Evolutionary conservation across 345 rosid species (phyloP).

Genomic region (Citrus medica): DNA sequence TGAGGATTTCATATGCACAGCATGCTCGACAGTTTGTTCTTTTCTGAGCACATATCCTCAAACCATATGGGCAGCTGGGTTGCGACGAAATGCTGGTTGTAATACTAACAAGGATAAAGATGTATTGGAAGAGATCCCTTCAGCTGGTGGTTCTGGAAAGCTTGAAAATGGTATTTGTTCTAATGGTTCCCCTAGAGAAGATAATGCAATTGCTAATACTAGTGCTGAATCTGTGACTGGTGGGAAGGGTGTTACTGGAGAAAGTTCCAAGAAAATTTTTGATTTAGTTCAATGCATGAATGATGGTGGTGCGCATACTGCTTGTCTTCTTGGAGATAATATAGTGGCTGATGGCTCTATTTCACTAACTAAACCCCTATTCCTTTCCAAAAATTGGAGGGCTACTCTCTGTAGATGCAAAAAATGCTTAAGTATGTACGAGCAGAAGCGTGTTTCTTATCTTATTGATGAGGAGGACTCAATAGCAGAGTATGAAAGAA

Average conservation of each 20-base stretch:
- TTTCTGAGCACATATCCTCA: slow-evolving; percentile 65
- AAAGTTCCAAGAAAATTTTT: slow-evolving; percentile 42
- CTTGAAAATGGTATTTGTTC: slow-evolving; percentile 31
- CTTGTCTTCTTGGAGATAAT: slow-evolving; percentile 45
- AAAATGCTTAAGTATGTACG: slow-evolving; percentile 66
- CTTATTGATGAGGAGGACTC: slow-evolving; percentile 81
- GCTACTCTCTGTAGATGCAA: slow-evolving; percentile 71
- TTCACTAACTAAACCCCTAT: slow-evolving; percentile 54
- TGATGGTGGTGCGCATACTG: slow-evolving; percentile 14
- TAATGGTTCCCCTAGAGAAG: slow-evolving; percentile 18
- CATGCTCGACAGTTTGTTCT: slow-evolving; percentile 63
- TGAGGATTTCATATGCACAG: slow-evolving; percentile 84
- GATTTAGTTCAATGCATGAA: slow-evolving; percentile 19
- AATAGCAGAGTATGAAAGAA: slow-evolving; percentile 81
- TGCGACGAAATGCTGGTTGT: slow-evolving; percentile 20
- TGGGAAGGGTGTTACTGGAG: slow-evolving; percentile 29
- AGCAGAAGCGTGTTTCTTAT: slow-evolving; percentile 52
- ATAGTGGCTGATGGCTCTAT: slow-evolving; percentile 16
- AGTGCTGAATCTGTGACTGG: slow-evolving; percentile 18
- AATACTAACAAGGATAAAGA: slow-evolving; percentile 45
- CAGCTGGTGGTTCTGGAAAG: slow-evolving; percentile 35
- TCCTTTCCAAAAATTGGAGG: slow-evolving; percentile 90
- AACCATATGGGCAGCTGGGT: slow-evolving; percentile 50
- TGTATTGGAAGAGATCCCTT: slow-evolving; percentile 37
- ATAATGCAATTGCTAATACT: slow-evolving; percentile 9